These are phyloP conservation scores for Botryotinia convoluta DNA, from an alignment of 2,329 filamentous ascomycete genomes.

Conservation along the genomic window DNA sequence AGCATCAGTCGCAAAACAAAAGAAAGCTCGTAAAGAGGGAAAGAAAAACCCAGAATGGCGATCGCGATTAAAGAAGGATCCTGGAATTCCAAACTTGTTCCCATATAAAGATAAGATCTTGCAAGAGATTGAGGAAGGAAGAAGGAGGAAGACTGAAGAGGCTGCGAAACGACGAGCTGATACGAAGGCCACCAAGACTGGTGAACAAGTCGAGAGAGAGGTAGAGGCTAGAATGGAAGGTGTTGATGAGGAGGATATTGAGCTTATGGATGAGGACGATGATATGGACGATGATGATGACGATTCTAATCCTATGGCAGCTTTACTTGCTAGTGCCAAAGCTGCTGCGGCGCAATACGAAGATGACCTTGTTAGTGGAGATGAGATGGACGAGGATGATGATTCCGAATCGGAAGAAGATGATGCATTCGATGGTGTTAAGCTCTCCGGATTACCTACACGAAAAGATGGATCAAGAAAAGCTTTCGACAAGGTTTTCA, in stretches of 20 bases:
- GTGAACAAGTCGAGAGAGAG: conserved; percentile 45
- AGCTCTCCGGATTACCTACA: conserved; percentile 53
- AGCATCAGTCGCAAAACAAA: conserved; percentile 82
- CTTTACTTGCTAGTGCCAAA: conserved; percentile 80
- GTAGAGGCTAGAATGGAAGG: conserved; percentile 46
- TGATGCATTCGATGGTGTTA: conserved; percentile 48
- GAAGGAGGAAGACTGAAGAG: conserved; percentile 78
- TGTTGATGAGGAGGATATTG: conserved; percentile 48
- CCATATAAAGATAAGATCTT: conserved; percentile 96
- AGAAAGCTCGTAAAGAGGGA: conserved; percentile 80
- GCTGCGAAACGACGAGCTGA: conserved; percentile 67
- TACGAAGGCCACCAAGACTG: conserved; percentile 64
- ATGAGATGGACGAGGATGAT: conserved; percentile 56
- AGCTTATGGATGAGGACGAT: conserved; percentile 50
- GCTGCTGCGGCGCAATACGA: conserved; percentile 76
- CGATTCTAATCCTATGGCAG: conserved; percentile 85
- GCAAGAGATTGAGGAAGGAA: conserved; percentile 89
- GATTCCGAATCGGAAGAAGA: conserved; percentile 47
- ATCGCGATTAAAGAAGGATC: conserved; percentile 93
- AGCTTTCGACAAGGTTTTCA: conserved; percentile 95
- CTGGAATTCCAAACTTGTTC: conserved; percentile 94
- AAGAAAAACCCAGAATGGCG: conserved; percentile 99
- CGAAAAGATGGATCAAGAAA: conserved; percentile 67
- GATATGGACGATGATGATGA: conserved; percentile 58
- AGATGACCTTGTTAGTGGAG: conserved; percentile 42